Conservation (phyloP, 2,329 filamentous ascomycete species). For the Pochonia chlamydosporia region DNA sequence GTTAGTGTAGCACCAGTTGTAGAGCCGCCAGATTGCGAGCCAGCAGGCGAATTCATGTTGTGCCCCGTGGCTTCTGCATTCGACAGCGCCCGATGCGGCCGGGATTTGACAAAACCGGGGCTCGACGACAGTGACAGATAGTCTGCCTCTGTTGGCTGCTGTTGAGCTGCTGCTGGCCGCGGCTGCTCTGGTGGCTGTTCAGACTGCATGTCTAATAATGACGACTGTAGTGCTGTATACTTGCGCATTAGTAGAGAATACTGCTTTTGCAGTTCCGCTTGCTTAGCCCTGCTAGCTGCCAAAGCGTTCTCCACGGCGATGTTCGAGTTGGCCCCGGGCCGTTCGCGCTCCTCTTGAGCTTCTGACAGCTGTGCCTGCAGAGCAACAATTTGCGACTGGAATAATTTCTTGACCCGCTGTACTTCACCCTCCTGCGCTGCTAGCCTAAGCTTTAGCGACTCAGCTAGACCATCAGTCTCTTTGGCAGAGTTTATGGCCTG, state of each 20-base stretch:
- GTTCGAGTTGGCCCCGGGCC: conserved; percentile 23
- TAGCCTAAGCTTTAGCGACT: conserved; percentile 54
- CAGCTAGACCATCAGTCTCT: conserved; percentile 51
- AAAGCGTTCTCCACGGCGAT: conserved; percentile 38
- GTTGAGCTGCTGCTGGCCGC: neutral
- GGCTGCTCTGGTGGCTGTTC: conserved; percentile 10
- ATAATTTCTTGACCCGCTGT: conserved; percentile 34
- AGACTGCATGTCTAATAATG: conserved; percentile 41
- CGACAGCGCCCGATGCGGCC: conserved; percentile 36
- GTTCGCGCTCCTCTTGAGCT: conserved; percentile 22
- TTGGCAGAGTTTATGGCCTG: conserved; percentile 51
- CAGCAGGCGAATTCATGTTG: conserved; percentile 38
- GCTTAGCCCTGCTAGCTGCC: conserved; percentile 46
- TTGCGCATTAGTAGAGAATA: conserved; percentile 44
- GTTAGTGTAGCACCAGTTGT: neutral
- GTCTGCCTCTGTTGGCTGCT: conserved; percentile 23
- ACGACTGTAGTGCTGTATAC: conserved; percentile 46
- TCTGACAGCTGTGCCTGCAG: conserved; percentile 41
- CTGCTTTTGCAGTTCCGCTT: conserved; percentile 48
- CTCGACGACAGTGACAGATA: conserved; percentile 30
- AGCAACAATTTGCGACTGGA: conserved; percentile 41
- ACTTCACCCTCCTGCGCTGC: conserved; percentile 43
- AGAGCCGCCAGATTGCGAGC: conserved; percentile 17
- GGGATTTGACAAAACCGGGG: conserved; percentile 30
- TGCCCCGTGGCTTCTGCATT: conserved; percentile 38